Base-by-base conservation (phyloP, 345 rosid species). In the Raphanus sativus region DNA sequence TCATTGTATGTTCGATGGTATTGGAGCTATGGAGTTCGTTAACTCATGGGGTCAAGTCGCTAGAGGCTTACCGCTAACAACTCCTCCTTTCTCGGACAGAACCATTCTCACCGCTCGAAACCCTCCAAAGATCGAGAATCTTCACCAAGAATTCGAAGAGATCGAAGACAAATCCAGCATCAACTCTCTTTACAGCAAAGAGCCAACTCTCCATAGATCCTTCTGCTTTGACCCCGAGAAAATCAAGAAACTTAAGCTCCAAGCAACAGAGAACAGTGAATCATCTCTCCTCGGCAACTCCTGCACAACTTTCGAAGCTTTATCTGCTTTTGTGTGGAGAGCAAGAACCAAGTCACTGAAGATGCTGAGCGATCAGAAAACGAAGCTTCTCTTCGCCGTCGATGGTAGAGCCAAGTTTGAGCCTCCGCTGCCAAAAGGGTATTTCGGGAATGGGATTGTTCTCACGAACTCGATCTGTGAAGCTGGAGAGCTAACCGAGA, bases 11-110 rank as follows among this genome's bases (percentile, higher is more conserved):
- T 86, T 91, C 26, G 96, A 91, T 71, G 96, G 96, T 8, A 91
- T 91, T 62, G 96, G 89, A 52, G 96, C 96, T 1, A 91, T 91
- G 96, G 96, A 91, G 70, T 91, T 91, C 74, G 96, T 91, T 60
- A 91, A 87, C 75, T 86, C 93, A 29, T 91, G 96, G 93, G 93
- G 90, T 38, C 90, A 91, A 82, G 81, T 82, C 28, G 93, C 96
- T 69, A 82, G 96, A 82, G 90, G 96, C 62, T 54, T 87, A 73
- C 86, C 91, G n/a, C 72, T 87, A 28, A 42, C 85, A 29, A 73
- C 83, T 63, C 87, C 86, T 55, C 93, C 97, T 2, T 87, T 87
- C 78, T 59, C 79, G 5, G 92, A 91, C 82, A 65, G 93, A 69
- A 77, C 83, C 61, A 81, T 89, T 56, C 88, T 91, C 52, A 83